Percentiles rank a stretch among this genome's conserved stretches.
phyloP scores from a whole-genome alignment of 495 filamentous ascomycete genomes.

The Aspergillus hancockii region DNA sequence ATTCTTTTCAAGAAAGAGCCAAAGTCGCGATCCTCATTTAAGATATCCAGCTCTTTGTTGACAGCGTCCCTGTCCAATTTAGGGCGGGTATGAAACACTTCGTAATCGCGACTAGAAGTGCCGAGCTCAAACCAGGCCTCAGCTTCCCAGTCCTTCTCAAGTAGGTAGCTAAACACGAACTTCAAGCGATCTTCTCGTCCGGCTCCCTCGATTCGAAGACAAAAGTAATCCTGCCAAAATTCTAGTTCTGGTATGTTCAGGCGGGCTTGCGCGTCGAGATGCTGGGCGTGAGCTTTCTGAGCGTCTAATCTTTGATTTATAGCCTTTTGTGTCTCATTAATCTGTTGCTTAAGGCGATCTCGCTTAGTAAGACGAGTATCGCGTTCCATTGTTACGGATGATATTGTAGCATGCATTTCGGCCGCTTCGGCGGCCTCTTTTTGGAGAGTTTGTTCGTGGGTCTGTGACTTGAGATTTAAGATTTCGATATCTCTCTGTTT shows the following conservation, averaged over 20 bases:
- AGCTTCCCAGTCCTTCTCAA: conserved; percentile 80
- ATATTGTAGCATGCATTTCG: conserved; percentile 84
- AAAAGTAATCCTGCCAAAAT: conserved; percentile 92
- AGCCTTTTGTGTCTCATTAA: conserved; percentile 71
- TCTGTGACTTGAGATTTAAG: conserved; percentile 70
- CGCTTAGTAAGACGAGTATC: conserved; percentile 72
- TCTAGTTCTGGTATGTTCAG: conserved; percentile 89
- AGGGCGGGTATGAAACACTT: conserved; percentile 73
- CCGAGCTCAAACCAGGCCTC: conserved; percentile 94
- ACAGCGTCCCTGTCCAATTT: conserved; percentile 75
- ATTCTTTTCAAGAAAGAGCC: conserved; percentile 84
- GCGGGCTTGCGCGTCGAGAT: conserved; percentile 75
- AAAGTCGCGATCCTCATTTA: conserved; percentile 83
- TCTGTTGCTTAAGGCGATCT: conserved; percentile 74
- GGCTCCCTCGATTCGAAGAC: conserved; percentile 85
- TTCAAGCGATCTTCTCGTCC: conserved; percentile 82
- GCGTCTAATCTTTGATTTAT: conserved; percentile 63
- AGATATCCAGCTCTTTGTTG: conserved; percentile 66
- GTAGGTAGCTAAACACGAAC: conserved; percentile 84
- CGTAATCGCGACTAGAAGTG: conserved; percentile 78
- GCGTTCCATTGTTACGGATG: conserved; percentile 69
- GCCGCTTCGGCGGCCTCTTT: conserved; percentile 86
- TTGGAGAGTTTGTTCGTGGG: conserved; percentile 74
- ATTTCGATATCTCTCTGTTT: conserved; percentile 86
- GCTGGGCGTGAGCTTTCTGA: conserved; percentile 60